Evolutionary conservation across 1,284 basidiomycete genomes (phyloP).

Genomic region (Sanghuangporus baumii): DNA sequence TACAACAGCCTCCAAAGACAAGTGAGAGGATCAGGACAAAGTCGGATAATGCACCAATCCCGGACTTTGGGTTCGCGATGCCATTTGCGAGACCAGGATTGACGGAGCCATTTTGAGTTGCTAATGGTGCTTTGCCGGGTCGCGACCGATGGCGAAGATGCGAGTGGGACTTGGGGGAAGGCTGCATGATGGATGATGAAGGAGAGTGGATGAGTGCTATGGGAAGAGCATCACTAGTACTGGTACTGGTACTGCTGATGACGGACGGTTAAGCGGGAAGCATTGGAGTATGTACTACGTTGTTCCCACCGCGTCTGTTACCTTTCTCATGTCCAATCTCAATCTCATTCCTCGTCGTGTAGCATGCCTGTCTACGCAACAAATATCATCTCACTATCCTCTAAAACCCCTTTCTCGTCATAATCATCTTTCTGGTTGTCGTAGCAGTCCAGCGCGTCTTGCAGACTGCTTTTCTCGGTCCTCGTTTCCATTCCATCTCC

Average conservation of each 20-base stretch:
- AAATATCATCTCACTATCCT: not conserved
- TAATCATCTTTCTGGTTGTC: no score
- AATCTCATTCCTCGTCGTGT: not conserved
- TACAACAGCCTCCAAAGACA: constrained; percentile 79
- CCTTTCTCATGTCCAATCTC: not conserved
- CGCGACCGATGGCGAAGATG: not conserved
- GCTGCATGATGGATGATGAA: not conserved
- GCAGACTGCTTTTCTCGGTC: no score
- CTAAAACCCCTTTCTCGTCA: no score
- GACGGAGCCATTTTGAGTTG: not conserved
- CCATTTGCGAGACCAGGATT: not conserved
- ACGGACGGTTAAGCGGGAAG: no score
- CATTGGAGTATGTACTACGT: not conserved
- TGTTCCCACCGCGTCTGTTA: not conserved
- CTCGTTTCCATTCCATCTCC: no score
- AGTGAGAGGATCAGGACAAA: constrained; percentile 39
- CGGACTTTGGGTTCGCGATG: not conserved
- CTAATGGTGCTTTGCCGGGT: not conserved
- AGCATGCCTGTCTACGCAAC: not conserved
- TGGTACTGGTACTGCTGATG: no score
- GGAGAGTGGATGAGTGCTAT: not conserved
- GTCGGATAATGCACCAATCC: constrained; percentile 4
- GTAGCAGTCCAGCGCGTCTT: no score
- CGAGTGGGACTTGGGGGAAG: not conserved
- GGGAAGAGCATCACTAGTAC: not conserved